Evolutionary conservation across 1,284 basidiomycete species (phyloP).

Genomic region (Pyrrhoderma noxium): DNA sequence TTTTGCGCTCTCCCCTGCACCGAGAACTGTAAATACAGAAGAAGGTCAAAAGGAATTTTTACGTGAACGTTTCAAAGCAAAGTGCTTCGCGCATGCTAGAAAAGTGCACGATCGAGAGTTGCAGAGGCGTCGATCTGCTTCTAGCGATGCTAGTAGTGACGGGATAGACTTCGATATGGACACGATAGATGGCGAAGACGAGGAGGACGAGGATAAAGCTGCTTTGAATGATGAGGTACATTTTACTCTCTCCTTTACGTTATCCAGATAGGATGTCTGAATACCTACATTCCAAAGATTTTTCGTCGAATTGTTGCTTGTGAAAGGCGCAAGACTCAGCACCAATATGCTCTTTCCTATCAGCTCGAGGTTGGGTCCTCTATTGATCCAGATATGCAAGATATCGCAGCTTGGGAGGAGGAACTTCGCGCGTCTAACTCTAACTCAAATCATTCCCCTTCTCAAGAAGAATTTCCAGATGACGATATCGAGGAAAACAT

Average conservation of each 20-base stretch:
- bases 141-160: slow-evolving; percentile 38
- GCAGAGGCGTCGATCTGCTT: slow-evolving; percentile 28
- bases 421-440: slow-evolving; percentile 29
- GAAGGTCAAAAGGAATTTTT: slow-evolving; percentile 42
- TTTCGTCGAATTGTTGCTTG: slow-evolving; percentile 55
- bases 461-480: slow-evolving; percentile 8
- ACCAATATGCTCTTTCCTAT: slow-evolving; percentile 54
- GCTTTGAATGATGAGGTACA: slow-evolving; percentile 58
- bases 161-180: slow-evolving; percentile 40
- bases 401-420: slow-evolving; percentile 49
- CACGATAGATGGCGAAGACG: slow-evolving; percentile 36
- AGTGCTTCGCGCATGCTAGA: slow-evolving; percentile 51
- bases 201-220: slow-evolving; percentile 38
- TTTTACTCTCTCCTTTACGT: background rate
- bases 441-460: background rate
- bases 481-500: slow-evolving; percentile 8
- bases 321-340: slow-evolving; percentile 38
- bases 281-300: slow-evolving; percentile 36
- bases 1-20: slow-evolving; percentile 11
- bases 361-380: slow-evolving; percentile 65
- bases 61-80: slow-evolving; percentile 51
- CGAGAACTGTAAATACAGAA: slow-evolving; percentile 24
- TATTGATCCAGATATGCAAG: slow-evolving; percentile 62
- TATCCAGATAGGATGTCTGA: background rate
- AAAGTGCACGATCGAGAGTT: slow-evolving; percentile 46